Evolutionary conservation across 169 alveolate species (phyloP), one percentile per base, ranked within the genome.

Genomic region (Eimeria acervulina): DNA sequence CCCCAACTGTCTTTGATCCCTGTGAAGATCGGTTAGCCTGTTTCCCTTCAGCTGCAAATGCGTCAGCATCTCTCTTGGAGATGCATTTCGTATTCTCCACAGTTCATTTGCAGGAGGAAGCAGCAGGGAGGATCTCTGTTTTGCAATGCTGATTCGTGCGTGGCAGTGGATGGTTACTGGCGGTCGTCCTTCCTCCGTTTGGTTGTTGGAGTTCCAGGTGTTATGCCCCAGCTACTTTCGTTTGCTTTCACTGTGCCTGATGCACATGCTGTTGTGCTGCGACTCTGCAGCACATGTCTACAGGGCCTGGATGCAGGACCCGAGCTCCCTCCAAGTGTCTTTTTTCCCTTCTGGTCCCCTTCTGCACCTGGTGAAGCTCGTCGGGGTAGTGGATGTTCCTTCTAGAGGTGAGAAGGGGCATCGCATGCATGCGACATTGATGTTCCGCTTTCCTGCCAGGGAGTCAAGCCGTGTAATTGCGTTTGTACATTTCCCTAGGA

Each of bases 291-390:
- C 89, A 26, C 89, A 80, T 44, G 89, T 80, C 42, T 80, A 42
- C 89, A 80, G 44, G 40, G 89, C 89, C 59, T 80, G 89, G 89
- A 80, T 80, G 89, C 89, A 80, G 68, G 89, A 80, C 68, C 68
- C 89, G 40, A 80, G 89, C 89, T 80, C 89, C 38, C 68, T 80
- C 42, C 89, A 80, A 47, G 66, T 80, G 23, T 80, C 89, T 26
- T 47, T 8, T 68, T 80, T 80, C 36, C 89, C 89, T 26, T 80
- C 63, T 40, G 89, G 89, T 68, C 89, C 89, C 40, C 89, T 80
- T 40, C 89, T 80, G 68, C 89, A 80, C 68, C 89, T 80, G 47
- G 89, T 80, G 89, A 80, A 80, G 61, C 89, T 80, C 36, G 40
- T 80, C 66, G 89, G 89, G 40, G 68, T 80, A 12, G 44, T 80